Percentiles rank a stretch among this genome's conserved stretches.
These are phyloP conservation scores for Debaryomyces sp. DNA, from an alignment of 1,139 yeast species.

Conservation along the genomic window DNA sequence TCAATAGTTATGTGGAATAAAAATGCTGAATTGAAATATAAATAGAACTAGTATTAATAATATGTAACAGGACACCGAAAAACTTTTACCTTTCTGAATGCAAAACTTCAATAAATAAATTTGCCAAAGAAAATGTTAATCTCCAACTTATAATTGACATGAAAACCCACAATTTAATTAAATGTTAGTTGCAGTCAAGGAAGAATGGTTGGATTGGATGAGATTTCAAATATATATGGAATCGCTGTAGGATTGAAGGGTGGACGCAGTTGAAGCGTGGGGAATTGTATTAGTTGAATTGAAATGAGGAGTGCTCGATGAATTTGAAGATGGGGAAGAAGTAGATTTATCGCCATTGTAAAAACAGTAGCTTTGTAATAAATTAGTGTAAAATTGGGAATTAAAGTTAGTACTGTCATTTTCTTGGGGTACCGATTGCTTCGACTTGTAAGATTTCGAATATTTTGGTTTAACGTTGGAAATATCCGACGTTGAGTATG, in stretches of 20 bases:
- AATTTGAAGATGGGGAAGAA: background rate
- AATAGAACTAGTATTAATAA: background rate
- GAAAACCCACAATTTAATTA: background rate
- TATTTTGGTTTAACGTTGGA: constrained; percentile 19
- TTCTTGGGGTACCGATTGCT: constrained; percentile 12
- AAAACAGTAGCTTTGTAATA: constrained; percentile 37
- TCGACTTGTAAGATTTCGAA: constrained; percentile 22
- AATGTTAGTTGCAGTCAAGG: background rate
- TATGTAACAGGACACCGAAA: background rate
- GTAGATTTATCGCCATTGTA: constrained; percentile 24
- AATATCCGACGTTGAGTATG: constrained; percentile 30
- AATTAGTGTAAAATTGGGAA: constrained; percentile 33
- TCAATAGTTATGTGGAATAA: background rate
- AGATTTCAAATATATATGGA: constrained; percentile 28
- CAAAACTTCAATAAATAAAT: background rate
- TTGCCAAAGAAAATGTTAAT: background rate
- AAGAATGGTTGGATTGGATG: background rate
- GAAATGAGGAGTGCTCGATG: constrained; percentile 1
- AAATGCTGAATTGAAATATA: constrained; percentile 4
- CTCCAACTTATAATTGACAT: background rate
- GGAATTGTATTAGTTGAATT: constrained; percentile 11
- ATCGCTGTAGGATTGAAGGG: constrained; percentile 37
- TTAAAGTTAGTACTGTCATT: constrained; percentile 16
- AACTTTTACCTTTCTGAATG: background rate
- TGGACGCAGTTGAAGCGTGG: constrained; percentile 24